Conservation (phyloP, 176 grass and related monocot genomes). For the Coix lacrymajobi region DNA sequence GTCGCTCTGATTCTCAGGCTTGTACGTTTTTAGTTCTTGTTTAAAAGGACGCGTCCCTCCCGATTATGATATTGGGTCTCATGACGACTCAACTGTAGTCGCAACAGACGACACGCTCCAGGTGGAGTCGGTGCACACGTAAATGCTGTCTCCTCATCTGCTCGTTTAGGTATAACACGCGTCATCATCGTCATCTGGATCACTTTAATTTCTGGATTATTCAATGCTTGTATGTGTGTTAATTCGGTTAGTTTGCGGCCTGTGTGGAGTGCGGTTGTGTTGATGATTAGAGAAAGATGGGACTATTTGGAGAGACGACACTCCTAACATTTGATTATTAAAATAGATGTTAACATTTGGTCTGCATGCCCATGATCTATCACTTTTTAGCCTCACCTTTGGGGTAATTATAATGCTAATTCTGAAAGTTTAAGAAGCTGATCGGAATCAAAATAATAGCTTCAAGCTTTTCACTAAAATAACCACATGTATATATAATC, state of each 20-base stretch:
- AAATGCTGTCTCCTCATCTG: slow-evolving; percentile 8
- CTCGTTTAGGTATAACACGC: slow-evolving; percentile 15
- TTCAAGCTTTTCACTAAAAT: no score
- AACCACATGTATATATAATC: no score
- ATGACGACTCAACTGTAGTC: slow-evolving; percentile 7
- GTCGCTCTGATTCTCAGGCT: slow-evolving; percentile 15
- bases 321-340: not conserved
- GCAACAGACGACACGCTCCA: slow-evolving; percentile 26
- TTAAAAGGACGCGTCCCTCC: not conserved
- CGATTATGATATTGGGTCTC: not conserved
- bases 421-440: not conserved
- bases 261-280: not conserved
- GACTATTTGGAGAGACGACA: not conserved
- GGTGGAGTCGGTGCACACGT: slow-evolving; percentile 33
- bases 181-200: not conserved
- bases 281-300: not conserved
- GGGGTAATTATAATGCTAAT: not conserved
- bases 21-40: slow-evolving; percentile 2
- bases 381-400: not conserved
- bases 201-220: not conserved
- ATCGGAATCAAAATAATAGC: no score
- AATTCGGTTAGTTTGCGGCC: not conserved
- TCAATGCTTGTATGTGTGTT: no score
- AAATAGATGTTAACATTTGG: not conserved
- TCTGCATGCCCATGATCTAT: not conserved